Evolutionary conservation across 305 asterid genomes (phyloP).

Genomic region (Nicotiana rustica): DNA sequence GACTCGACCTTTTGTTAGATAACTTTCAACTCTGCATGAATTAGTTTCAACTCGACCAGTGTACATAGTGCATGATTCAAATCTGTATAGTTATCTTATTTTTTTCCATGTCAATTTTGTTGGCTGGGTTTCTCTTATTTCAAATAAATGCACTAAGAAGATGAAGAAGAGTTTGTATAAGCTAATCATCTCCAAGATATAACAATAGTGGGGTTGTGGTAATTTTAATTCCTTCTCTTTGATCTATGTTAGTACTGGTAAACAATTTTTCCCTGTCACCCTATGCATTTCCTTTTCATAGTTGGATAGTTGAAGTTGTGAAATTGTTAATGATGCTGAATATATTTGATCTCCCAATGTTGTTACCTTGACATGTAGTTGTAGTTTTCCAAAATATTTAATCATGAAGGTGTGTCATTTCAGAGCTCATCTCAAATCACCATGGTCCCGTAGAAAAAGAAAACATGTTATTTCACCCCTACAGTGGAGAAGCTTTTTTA

Average conservation of each 20-base stretch:
- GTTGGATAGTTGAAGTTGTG: slow-evolving; percentile 11
- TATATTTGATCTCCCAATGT: slow-evolving; percentile 22
- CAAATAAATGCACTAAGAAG: slow-evolving; percentile 19
- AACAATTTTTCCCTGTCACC: slow-evolving; percentile 4
- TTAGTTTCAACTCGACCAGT: neutral
- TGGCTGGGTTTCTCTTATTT: slow-evolving; percentile 9
- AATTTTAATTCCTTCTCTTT: neutral
- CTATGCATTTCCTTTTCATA: neutral
- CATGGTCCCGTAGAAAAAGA: slow-evolving; percentile 94
- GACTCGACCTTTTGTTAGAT: neutral
- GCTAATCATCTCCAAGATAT: slow-evolving; percentile 25
- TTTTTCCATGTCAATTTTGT: neutral
- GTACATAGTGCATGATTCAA: too few relatives aligned
- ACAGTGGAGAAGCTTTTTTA: slow-evolving; percentile 80
- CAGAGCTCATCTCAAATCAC: slow-evolving; percentile 88
- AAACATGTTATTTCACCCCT: slow-evolving; percentile 75
- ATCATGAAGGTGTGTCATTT: neutral
- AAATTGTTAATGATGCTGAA: slow-evolving; percentile 17
- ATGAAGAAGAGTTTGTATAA: slow-evolving; percentile 1
- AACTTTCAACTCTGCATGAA: neutral
- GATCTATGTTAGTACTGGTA: neutral
- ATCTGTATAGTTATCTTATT: too few relatives aligned
- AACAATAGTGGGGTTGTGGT: neutral
- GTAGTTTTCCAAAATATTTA: neutral
- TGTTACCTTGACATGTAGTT: neutral